Conservation (phyloP, 371 early-diverging fungal genomes). For the Actinomucor elegans region DNA sequence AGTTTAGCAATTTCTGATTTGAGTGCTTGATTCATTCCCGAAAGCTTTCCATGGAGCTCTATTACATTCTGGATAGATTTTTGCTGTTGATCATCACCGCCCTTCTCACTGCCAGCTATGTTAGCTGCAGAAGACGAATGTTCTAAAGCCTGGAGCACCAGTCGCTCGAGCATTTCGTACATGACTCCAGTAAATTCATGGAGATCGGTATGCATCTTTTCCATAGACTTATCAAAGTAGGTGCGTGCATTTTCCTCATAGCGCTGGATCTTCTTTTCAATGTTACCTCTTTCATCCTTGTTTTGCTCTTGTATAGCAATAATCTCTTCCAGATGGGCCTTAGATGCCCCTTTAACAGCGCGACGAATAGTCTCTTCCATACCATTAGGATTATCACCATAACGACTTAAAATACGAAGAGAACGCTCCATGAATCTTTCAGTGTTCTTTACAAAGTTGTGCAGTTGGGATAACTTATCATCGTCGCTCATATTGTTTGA, state of each 20-base stretch:
- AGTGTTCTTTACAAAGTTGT: slow-evolving; percentile 31
- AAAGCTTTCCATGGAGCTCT: slow-evolving; percentile 24
- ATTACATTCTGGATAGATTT: slow-evolving; percentile 11
- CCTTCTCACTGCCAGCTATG: neutral
- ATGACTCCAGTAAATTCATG: slow-evolving; percentile 47
- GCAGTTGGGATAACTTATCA: slow-evolving; percentile 25
- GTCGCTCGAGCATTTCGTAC: slow-evolving; percentile 49
- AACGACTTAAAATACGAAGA: slow-evolving; percentile 32
- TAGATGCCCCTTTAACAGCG: slow-evolving; percentile 44
- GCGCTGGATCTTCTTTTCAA: slow-evolving; percentile 41
- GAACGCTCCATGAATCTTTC: slow-evolving; percentile 43
- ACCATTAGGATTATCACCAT: slow-evolving; percentile 29
- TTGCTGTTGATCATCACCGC: neutral
- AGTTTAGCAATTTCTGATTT: slow-evolving; percentile 28
- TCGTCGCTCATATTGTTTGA: slow-evolving; percentile 7
- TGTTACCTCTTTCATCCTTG: slow-evolving; percentile 18
- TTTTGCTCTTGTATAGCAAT: slow-evolving; percentile 28
- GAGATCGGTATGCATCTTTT: slow-evolving; percentile 40
- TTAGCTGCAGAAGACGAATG: neutral
- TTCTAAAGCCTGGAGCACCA: slow-evolving; percentile 39
- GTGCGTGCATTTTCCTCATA: slow-evolving; percentile 47
- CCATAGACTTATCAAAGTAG: slow-evolving; percentile 47
- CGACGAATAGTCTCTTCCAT: slow-evolving; percentile 47
- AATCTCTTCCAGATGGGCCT: slow-evolving; percentile 30
- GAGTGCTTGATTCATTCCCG: slow-evolving; percentile 18